Evolutionary conservation across 2,329 filamentous ascomycete species (phyloP), one percentile per base, ranked within the genome.

Genomic region (Aureobasidium sp.): DNA sequence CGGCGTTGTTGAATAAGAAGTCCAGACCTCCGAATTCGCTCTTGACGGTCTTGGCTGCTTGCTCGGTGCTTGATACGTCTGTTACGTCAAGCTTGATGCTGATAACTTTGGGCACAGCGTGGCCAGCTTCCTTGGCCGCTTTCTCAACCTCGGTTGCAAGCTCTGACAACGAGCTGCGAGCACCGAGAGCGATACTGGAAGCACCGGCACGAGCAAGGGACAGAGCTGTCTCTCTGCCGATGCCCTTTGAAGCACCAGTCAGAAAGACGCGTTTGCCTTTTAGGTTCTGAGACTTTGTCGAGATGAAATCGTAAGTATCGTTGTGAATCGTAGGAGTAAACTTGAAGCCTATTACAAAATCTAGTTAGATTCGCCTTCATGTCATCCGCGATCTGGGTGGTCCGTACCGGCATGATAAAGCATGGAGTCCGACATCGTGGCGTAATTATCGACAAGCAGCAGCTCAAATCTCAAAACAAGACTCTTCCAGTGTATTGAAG

Each of bases 181-280:
- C 83, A 7, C 74, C 78, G 22, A 87, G 73, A 17, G 79, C 79
- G 62, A 87, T 82, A 31, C 72, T 70, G 0, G 78, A 75, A 34
- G 78, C 80, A 5, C 80, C 80, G 5, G 83, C 82, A 65, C 73
- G 73, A 22, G 83, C 84, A 66, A 79, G 87, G 11, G 81, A 79
- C n/a, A 82, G 68, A 1, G 82, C 83, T 3, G 79, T 82, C 15
- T 78, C 76, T 2, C 74, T 74, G 6, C 84, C 84, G 39, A 71
- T 65, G 42, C 69, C 69, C 39, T 56, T 67, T 29, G 45, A 61
- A 29, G 49, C 64, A 9, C 83, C 84, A 0, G 78, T 83, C 56
- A 87, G 78, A 62, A 87, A 75, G 49, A 81, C 72, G 5, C 72
- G 68, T 64, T 77, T 77, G 36, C 74, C 74, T 12, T 67, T 56